These are phyloP conservation scores for Capsella rubella DNA, from an alignment of 441 rosid species.

Conservation along the genomic window DNA sequence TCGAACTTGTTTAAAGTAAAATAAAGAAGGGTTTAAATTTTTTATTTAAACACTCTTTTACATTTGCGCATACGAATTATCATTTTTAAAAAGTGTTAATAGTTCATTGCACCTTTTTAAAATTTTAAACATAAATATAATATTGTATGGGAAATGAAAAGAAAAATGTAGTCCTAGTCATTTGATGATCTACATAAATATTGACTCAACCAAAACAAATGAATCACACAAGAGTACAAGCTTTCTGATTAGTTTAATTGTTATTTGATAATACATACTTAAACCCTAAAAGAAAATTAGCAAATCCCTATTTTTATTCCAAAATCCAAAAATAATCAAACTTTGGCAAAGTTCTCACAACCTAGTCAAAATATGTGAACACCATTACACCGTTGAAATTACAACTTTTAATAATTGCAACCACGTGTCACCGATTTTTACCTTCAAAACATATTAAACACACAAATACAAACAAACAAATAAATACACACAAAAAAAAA, in stretches of 20 bases:
- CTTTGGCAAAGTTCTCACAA: slow-evolving; percentile 6
- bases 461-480: slow-evolving; percentile 23
- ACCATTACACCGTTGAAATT: slow-evolving; percentile 19
- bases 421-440: slow-evolving; percentile 33
- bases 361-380: slow-evolving; percentile 32
- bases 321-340: slow-evolving; percentile 1
- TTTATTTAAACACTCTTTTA: too few species aligned
- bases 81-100: too few species aligned
- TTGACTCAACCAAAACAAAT: slow-evolving; percentile 14
- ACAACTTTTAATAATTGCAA: slow-evolving; percentile 6
- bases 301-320: slow-evolving; percentile 2
- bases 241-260: neutral
- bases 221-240: neutral
- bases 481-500: neutral
- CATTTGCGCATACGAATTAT: too few species aligned
- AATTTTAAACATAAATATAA: neutral
- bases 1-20: too few species aligned
- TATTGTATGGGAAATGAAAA: slow-evolving; percentile 1
- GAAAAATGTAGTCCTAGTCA: neutral
- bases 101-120: neutral
- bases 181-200: neutral
- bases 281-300: neutral
- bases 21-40: too few species aligned
- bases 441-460: slow-evolving; percentile 20
- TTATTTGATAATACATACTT: neutral